Evolutionary conservation across 306 rosid species (phyloP), one percentile per base, ranked within the genome.

Genomic region (Lotus japonicus): DNA sequence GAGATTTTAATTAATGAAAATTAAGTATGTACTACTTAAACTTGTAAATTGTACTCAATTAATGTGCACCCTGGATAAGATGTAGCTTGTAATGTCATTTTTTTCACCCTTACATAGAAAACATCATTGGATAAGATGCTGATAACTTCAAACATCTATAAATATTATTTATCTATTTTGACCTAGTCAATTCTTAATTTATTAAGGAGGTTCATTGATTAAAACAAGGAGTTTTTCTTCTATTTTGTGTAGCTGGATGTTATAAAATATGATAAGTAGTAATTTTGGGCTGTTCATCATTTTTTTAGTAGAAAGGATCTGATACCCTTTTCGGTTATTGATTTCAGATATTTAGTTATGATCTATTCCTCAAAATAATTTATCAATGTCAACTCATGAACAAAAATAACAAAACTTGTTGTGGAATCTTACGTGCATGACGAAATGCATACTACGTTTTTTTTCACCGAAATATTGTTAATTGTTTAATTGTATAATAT

Each of bases 101-200:
- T 6, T 49, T 10, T 60, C 28, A 59, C 2, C 35, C 13, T 17
- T 59, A n/a, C 77, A 38, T 72, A 12, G 62, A 33, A 52, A 53
- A 10, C 33, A 72, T 41, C 77, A 52, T 51, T 52, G 55, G 70
- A 72, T 72, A 62, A 62, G 77, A 62, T 62, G 46, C 31, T 42
- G 11, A 41, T 16, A 42, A 44, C 13, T 51, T 39, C 61, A 3
- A 21, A 36, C 61, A 7, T 60, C 10, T 12, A 21, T 5, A 10
- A 5, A 48, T 68, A 21, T 53, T 53, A 18, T 51, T 38, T 5
- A 12, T 11, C 11, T 49, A 28, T 65, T 33, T 50, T 65, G 48
- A 49, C 46, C 33, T 17, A 23, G 12, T 18, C 16, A 10, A 39
- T 60, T 18, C 50, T 41, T 61, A 5, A 13, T 12, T 57, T 57